Percentiles rank a stretch among this genome's conserved stretches.
Evolutionary conservation across 1,284 basidiomycete species (phyloP).

Genomic region (Rhodotorula sp.): DNA sequence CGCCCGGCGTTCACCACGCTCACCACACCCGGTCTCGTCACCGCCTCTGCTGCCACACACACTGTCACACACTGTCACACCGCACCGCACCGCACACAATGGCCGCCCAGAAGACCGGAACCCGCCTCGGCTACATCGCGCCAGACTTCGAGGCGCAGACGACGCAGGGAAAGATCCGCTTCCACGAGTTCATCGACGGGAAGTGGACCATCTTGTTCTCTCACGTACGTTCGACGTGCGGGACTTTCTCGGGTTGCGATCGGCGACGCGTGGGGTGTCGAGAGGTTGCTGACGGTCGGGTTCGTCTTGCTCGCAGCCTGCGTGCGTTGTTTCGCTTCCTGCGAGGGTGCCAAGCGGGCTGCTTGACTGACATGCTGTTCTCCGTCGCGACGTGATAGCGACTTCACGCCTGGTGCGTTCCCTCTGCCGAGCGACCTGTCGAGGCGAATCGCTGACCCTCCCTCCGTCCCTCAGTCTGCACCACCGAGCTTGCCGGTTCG

Average conservation of each 20-base stretch:
- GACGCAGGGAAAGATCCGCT: conserved; percentile 65
- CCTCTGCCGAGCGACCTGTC: neutral
- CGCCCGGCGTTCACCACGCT: too few species aligned
- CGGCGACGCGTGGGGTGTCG: neutral
- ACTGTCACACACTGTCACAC: too few species aligned
- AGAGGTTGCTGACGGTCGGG: neutral
- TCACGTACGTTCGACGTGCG: conserved; percentile 59
- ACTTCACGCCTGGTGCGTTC: conserved; percentile 55
- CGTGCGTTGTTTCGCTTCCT: neutral
- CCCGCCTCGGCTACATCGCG: conserved; percentile 58
- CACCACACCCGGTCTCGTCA: too few species aligned
- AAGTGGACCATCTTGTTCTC: conserved; percentile 92
- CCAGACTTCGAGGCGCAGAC: conserved; percentile 55
- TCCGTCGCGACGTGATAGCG: conserved; percentile 46
- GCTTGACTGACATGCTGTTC: too few species aligned
- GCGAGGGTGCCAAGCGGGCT: neutral
- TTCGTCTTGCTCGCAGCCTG: neutral
- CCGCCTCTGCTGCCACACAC: too few species aligned
- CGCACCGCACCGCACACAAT: neutral
- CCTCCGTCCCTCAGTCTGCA: conserved; percentile 45
- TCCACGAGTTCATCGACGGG: conserved; percentile 86
- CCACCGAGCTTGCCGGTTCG: conserved; percentile 79
- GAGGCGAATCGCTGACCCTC: too few species aligned
- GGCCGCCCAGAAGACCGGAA: conserved; percentile 10
- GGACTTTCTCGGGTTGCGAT: too few species aligned